Evolutionary conservation across 768 basidiomycete genomes (phyloP).

Genomic region (Galerina marginata): DNA sequence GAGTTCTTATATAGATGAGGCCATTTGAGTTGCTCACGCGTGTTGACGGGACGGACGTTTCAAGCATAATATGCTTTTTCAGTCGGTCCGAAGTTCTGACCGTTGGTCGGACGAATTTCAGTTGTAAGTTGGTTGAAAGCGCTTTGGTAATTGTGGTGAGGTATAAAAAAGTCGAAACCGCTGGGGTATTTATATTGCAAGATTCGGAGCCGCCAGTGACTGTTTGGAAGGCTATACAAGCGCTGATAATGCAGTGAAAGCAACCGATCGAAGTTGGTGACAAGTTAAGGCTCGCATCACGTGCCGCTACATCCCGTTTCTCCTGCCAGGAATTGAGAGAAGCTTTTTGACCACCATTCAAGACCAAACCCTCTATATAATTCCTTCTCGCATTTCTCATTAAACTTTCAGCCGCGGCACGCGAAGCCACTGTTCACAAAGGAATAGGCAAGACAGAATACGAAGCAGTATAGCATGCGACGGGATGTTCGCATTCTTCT

Average conservation of each 20-base stretch:
- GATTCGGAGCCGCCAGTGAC: too few species aligned
- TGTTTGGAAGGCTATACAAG: too few species aligned
- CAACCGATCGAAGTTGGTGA: too few species aligned
- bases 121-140: not conserved
- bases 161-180: too few species aligned
- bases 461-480: slow-evolving; percentile 55
- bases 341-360: too few species aligned
- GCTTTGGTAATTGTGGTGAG: not conserved
- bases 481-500: slow-evolving; percentile 94
- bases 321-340: too few species aligned
- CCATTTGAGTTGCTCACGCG: slow-evolving; percentile 10
- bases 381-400: too few species aligned
- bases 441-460: not conserved
- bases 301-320: not conserved
- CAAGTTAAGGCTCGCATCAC: not conserved
- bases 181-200: too few species aligned
- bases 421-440: not conserved
- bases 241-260: too few species aligned
- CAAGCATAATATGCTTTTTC: slow-evolving; percentile 16
- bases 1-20: slow-evolving; percentile 8
- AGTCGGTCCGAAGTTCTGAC: slow-evolving; percentile 9
- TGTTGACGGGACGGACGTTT: slow-evolving; percentile 14
- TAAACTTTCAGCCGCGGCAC: too few species aligned
- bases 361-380: too few species aligned
- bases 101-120: slow-evolving; percentile 5